Base-by-base conservation (phyloP, 306 rosid genomes). In the Phaseolus lunatus region DNA sequence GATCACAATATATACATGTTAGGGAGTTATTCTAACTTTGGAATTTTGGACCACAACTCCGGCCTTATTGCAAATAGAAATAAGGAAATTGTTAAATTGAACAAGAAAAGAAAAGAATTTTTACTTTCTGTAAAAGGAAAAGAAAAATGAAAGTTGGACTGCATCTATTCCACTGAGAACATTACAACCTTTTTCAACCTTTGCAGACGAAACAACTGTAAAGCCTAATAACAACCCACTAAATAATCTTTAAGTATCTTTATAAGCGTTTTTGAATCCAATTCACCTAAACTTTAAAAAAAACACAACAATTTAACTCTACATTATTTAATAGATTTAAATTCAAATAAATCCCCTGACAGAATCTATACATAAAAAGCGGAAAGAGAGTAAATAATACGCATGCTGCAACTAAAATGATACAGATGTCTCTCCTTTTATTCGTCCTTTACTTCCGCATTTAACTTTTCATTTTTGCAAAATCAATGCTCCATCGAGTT, bases 381-480 rank as follows among this genome's bases (percentile, higher is more conserved):
- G 14, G 44, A 8, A 62, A 31, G 14, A 27, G 19, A 15, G n/a
- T 22, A 19, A 26, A 26, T 13, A 26, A 31, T 33, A 14, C 2
- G 1, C 45, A 16, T 16, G 47, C 45, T n/a, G 68, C 68, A 31
- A 62, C 24, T 1, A 19, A 67, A 65, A 59, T 2, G 73, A 67
- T 64, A 69, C 66, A 33, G 13, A 77, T 47, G 66, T 35, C 66
- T 43, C 58, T 62, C 70, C 66, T 76, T 44, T 37, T 8, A 48
- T 58, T 78, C 29, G 10, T 56, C 85, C 56, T 70, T 52, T 65
- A 31, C 81, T 57, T 70, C 68, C 56, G 5, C 37, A 66, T 47
- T 62, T 78, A 49, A 20, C 48, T 70, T 78, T 12, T 15, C 75
- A 50, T 44, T 68, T 52, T 62, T 26, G 58, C 29, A 67, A 20